Percentiles rank a stretch among this genome's conserved stretches.
These are phyloP conservation scores for Capronia americana DNA, from an alignment of 2,329 filamentous ascomycete genomes.

Conservation along the genomic window DNA sequence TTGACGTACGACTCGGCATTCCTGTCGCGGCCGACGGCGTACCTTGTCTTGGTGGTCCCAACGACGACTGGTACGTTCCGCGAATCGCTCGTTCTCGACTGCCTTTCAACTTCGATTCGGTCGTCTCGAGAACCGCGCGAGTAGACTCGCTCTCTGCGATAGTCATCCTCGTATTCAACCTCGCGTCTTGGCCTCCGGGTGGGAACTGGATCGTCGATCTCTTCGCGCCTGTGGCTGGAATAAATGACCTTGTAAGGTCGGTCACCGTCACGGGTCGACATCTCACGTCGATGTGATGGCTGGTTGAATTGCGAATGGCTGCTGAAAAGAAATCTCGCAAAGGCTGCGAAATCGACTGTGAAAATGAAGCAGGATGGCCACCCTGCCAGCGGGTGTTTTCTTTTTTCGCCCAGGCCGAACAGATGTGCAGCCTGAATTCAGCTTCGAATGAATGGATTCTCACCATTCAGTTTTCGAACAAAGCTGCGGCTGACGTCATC, in stretches of 20 bases:
- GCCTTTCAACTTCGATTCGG: constrained; percentile 25
- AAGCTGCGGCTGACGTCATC: constrained; percentile 7
- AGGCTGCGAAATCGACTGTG: neutral
- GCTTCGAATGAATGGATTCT: neutral
- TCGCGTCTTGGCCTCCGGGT: constrained; percentile 22
- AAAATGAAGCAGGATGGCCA: neutral
- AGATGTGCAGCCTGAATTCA: neutral
- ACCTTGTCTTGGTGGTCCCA: constrained; percentile 28
- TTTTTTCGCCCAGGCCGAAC: neutral
- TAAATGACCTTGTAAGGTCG: constrained; percentile 37
- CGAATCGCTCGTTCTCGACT: constrained; percentile 15
- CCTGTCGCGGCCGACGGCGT: constrained; percentile 31
- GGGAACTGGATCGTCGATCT: constrained; percentile 12
- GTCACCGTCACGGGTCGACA: constrained; percentile 32
- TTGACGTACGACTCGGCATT: constrained; percentile 35
- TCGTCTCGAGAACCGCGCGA: constrained; percentile 31
- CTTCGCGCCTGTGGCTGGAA: constrained; percentile 25
- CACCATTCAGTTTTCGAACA: neutral
- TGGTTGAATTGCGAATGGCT: neutral
- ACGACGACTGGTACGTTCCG: constrained; percentile 5
- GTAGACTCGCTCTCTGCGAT: constrained; percentile 19
- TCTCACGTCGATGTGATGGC: constrained; percentile 3
- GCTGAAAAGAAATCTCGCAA: neutral
- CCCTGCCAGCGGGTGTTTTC: neutral
- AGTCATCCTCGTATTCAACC: constrained; percentile 28